Conservation (phyloP, 1,139 yeast genomes). For the Keqinozyma sinolaborantium region DNA sequence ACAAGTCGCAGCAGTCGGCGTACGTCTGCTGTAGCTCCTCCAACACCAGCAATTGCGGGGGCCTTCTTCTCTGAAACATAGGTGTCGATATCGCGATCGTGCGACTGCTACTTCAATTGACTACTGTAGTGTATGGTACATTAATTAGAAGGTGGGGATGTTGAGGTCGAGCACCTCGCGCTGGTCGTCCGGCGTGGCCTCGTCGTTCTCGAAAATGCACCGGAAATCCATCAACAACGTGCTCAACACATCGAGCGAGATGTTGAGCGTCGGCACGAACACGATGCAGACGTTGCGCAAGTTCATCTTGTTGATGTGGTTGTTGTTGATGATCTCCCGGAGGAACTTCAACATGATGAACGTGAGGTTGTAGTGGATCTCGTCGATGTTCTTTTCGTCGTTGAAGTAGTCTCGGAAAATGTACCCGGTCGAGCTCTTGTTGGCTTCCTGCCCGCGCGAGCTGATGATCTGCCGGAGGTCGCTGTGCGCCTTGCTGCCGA, state of each 20-base stretch:
- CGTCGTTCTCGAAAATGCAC: conserved; percentile 56
- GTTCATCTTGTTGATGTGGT: conserved; percentile 77
- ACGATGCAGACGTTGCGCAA: conserved; percentile 76
- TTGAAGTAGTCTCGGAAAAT: conserved; percentile 29
- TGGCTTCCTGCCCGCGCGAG: conserved; percentile 13
- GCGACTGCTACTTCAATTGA: background rate
- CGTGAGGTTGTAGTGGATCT: conserved; percentile 57
- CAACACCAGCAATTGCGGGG: conserved; percentile 48
- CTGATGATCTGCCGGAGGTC: conserved; percentile 27
- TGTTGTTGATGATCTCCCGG: conserved; percentile 59
- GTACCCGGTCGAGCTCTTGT: conserved; percentile 22
- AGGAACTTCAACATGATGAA: conserved; percentile 66
- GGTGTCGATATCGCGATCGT: conserved; percentile 1
- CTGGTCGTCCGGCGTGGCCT: conserved; percentile 35
- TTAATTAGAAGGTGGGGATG: conserved; percentile 35
- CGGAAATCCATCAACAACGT: conserved; percentile 63
- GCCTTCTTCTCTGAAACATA: conserved; percentile 52
- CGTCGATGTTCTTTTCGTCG: conserved; percentile 21
- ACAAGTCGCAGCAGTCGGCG: conserved; percentile 55
- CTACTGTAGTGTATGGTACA: background rate
- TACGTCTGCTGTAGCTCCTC: conserved; percentile 61
- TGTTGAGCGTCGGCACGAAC: conserved; percentile 77
- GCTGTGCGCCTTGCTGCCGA: conserved; percentile 48
- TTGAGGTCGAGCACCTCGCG: conserved; percentile 40
- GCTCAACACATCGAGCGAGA: conserved; percentile 63